Evolutionary conservation across 495 filamentous ascomycete genomes (phyloP).

Genomic region (Wilcoxina mikolae): DNA sequence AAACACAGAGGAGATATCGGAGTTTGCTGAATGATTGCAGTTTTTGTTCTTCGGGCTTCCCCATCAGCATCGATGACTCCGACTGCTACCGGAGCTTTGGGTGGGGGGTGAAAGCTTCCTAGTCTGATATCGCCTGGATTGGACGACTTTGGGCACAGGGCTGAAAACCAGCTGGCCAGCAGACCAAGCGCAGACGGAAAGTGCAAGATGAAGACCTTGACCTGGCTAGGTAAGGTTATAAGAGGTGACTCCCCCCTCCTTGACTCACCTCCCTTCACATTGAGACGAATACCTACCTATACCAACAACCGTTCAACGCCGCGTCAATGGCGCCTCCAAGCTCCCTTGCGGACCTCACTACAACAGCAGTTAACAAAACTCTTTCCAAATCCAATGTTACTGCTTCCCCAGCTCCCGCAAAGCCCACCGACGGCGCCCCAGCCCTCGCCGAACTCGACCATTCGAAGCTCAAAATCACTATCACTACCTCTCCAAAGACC

Average conservation of each 20-base stretch:
- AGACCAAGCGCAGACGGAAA: neutral
- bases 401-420: neutral
- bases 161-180: too few species aligned
- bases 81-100: neutral
- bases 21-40: neutral
- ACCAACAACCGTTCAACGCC: neutral
- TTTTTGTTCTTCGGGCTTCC: too few species aligned
- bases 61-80: neutral
- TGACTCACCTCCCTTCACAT: too few species aligned
- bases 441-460: conserved; percentile 44
- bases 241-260: neutral
- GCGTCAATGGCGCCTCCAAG: neutral
- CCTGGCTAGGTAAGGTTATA: neutral
- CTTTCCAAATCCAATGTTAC: neutral
- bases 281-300: too few species aligned
- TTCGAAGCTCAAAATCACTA: conserved; percentile 54
- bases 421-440: neutral
- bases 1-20: neutral
- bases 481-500: conserved; percentile 48
- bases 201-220: neutral
- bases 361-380: neutral
- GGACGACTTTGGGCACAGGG: neutral
- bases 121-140: neutral
- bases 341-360: neutral
- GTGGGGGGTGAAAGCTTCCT: neutral